A percentile compares a stretch with the other conserved stretches of the same genome.
These are phyloP conservation scores for Sporothrix phasma DNA, from an alignment of 2,329 filamentous ascomycete species.

Conservation along the genomic window DNA sequence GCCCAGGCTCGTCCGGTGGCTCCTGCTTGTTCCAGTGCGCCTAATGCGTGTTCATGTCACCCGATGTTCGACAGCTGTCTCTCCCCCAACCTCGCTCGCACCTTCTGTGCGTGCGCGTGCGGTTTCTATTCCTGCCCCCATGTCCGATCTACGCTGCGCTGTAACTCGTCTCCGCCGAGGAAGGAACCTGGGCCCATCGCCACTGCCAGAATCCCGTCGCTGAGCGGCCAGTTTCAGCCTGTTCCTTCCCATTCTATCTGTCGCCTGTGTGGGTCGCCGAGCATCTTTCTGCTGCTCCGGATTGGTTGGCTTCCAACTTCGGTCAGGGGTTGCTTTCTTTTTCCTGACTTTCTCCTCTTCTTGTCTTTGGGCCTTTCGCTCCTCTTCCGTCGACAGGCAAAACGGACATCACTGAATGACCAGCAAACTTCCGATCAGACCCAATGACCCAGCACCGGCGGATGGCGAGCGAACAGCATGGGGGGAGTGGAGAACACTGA, in stretches of 20 bases:
- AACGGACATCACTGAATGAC: not conserved
- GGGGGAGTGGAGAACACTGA: constrained; percentile 5
- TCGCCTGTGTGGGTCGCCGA: not conserved
- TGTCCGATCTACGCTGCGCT: not conserved
- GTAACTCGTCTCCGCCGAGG: not conserved
- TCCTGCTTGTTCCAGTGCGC: not conserved
- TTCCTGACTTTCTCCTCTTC: not conserved
- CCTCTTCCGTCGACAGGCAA: not conserved
- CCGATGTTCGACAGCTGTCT: constrained; percentile 1
- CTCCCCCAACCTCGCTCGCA: not conserved
- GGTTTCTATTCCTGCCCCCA: not conserved
- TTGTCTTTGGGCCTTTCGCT: not conserved
- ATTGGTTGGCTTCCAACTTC: constrained; percentile 1
- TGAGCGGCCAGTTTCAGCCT: constrained; percentile 8
- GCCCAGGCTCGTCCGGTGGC: not conserved
- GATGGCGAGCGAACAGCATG: not conserved
- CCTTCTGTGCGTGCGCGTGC: not conserved
- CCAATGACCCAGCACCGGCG: no score
- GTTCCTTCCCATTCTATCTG: not conserved
- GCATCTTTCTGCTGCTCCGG: not conserved
- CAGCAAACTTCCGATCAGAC: not conserved
- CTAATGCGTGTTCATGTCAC: constrained; percentile 2
- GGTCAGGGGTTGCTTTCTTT: constrained; percentile 10
- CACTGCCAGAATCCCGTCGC: constrained; percentile 6
- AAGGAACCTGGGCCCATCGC: not conserved